Evolutionary conservation across 805 yeast genomes (phyloP), one percentile per base, ranked within the genome.

Genomic region (Metschnikowia santaceciliae): DNA sequence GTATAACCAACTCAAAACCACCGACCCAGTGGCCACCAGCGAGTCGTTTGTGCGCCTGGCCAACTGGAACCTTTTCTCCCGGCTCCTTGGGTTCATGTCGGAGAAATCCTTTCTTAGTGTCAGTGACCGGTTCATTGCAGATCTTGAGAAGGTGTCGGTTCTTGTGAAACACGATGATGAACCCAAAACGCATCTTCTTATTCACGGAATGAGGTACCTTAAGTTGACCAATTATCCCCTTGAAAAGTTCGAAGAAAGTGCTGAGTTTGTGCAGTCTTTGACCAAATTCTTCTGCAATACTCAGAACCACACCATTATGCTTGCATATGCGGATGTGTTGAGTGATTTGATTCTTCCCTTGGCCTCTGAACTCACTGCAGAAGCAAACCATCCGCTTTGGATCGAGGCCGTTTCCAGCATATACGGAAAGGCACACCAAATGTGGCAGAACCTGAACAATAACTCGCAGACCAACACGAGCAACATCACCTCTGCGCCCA

Each of bases 371-470:
- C 75, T 91, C 32, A 89, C 97, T 0, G 98, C 97, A 0, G 99
- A 94, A 64, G 91, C 90, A 0, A 92, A 94, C 61, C 96, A 92
- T 65, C 99, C 99, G 3, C 82, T 86, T 1, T 94, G 99, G 99
- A 83, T 85, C 0, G 88, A 83, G 38, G 94, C 97, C 0, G 80
- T 90, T 48, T 78, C 79, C 20, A 70, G 75, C 17, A 81, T 92
- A 13, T 83, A 79, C 64, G 67, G 74, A 14, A 80, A 77, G 50
- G 72, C 78, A 14, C 76, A 75, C 38, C 66, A 64, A 50, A 78
- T 70, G 45, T 75, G 78, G 71, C 77, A 68, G 50, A 30, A 19
- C 14, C 32, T 53, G 15, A 45, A 44, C 38, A 32, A 45, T 15
- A 30, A 48, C 17, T 30, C 42, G 6, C 52, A 47, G 26, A 6